These are phyloP conservation scores for Chytriomyces sp. DNA, from an alignment of 192 early-diverging fungal species.

Conservation along the genomic window DNA sequence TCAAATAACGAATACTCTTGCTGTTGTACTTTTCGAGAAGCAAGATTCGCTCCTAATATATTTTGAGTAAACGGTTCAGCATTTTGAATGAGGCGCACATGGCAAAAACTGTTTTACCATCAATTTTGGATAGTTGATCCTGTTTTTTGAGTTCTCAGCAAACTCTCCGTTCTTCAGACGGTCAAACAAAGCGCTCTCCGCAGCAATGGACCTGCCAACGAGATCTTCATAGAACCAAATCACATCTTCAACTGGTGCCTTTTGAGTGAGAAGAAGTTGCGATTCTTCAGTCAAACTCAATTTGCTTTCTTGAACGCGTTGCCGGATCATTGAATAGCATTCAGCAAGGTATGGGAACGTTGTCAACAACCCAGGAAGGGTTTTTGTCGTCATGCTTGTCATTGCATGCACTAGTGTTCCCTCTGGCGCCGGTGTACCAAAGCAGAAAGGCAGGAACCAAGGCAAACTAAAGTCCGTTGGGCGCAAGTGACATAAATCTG, in stretches of 20 bases:
- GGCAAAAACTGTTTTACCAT: too few species aligned
- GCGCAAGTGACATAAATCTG: constrained; percentile 16
- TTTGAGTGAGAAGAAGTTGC: constrained; percentile 15
- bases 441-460: constrained; percentile 32
- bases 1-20: constrained; percentile 9
- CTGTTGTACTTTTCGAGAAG: constrained; percentile 10
- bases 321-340: constrained; percentile 37
- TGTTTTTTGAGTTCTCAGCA: constrained; percentile 11
- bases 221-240: constrained; percentile 44
- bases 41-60: constrained; percentile 15
- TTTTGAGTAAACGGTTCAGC: background rate
- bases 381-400: constrained; percentile 35
- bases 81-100: too few species aligned
- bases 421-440: constrained; percentile 23
- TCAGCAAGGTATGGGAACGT: constrained; percentile 34
- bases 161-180: constrained; percentile 33
- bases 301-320: constrained; percentile 34
- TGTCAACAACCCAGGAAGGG: background rate
- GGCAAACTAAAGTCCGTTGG: background rate
- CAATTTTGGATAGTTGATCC: constrained; percentile 39
- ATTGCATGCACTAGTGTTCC: constrained; percentile 26
- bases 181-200: constrained; percentile 13
- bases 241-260: constrained; percentile 37
- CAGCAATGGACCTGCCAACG: constrained; percentile 19
- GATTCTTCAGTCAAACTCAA: constrained; percentile 16